Evolutionary conservation across 2,329 filamentous ascomycete species (phyloP).

Genomic region (Pseudocercospora macadamiae): DNA sequence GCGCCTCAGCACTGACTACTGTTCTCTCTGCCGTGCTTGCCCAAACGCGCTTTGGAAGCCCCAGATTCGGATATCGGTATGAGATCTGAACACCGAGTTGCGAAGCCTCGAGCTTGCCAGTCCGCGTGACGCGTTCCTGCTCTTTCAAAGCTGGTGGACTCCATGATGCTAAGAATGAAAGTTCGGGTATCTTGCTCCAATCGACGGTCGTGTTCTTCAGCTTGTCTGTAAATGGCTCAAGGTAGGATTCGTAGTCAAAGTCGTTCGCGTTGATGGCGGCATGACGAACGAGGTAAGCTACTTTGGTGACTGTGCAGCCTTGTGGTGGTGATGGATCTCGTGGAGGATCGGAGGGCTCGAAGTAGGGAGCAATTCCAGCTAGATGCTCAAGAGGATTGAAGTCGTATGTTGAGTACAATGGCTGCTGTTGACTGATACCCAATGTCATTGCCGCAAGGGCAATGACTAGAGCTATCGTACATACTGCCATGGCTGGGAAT

Average conservation of each 20-base stretch:
- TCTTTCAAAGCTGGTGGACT: constrained; percentile 56
- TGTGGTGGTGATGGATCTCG: constrained; percentile 53
- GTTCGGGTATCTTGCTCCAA: constrained; percentile 59
- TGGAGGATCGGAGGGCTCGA: constrained; percentile 51
- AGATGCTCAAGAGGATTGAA: constrained; percentile 56
- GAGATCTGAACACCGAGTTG: constrained; percentile 62
- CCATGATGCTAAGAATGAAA: constrained; percentile 63
- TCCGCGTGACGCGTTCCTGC: constrained; percentile 62
- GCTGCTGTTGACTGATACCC: constrained; percentile 30
- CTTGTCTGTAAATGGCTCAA: constrained; percentile 59
- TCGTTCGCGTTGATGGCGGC: constrained; percentile 57
- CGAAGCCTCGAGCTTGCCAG: constrained; percentile 63
- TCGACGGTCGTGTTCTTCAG: constrained; percentile 61
- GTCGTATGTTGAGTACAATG: constrained; percentile 40
- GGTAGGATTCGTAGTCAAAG: constrained; percentile 56
- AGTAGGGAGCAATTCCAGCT: constrained; percentile 55
- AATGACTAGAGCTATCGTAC: constrained; percentile 17
- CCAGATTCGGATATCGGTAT: constrained; percentile 61
- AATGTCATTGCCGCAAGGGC: constrained; percentile 23
- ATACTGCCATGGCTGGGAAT: constrained; percentile 10
- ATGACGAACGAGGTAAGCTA: constrained; percentile 54
- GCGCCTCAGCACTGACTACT: constrained; percentile 59
- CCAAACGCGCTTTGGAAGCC: constrained; percentile 60
- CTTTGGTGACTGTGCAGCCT: constrained; percentile 55
- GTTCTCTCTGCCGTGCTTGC: constrained; percentile 66